A percentile compares a stretch with the other conserved stretches of the same genome.
Evolutionary conservation across 352 stramenopile species (phyloP).

Genomic region (Saprolegnia diclina): DNA sequence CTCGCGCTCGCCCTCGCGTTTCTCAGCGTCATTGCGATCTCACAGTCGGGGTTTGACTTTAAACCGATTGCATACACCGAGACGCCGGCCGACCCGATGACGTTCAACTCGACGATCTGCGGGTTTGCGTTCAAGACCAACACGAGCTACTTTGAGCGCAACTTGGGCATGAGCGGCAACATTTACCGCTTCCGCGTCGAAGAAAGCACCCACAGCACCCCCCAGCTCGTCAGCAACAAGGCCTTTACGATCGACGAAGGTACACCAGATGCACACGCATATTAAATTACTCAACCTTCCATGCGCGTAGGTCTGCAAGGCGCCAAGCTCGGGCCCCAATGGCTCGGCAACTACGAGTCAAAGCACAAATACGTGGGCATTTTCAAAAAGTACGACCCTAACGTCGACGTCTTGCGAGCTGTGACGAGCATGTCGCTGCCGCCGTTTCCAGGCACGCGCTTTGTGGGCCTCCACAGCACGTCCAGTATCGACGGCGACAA

Average conservation of each 20-base stretch:
- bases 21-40: constrained; percentile 60
- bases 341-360: constrained; percentile 8
- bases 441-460: constrained; percentile 40
- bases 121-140: constrained; percentile 15
- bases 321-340: constrained; percentile 5
- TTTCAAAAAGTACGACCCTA: constrained; percentile 52
- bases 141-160: constrained; percentile 8
- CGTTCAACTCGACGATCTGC: constrained; percentile 35
- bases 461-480: constrained; percentile 26
- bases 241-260: constrained; percentile 5
- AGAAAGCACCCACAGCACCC: constrained; percentile 2
- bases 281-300: not conserved
- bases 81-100: constrained; percentile 28
- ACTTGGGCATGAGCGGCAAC: not conserved
- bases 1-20: constrained; percentile 54
- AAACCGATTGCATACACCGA: constrained; percentile 39
- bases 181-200: not conserved
- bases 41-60: constrained; percentile 55
- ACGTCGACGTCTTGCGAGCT: constrained; percentile 46
- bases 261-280: not conserved
- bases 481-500: not conserved
- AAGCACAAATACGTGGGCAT: constrained; percentile 43
- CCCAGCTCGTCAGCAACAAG: constrained; percentile 29
- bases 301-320: not conserved
- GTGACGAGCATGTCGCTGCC: constrained; percentile 43